Evolutionary conservation across 1,284 basidiomycete genomes (phyloP).

Genomic region (Prillingera fragicola): DNA sequence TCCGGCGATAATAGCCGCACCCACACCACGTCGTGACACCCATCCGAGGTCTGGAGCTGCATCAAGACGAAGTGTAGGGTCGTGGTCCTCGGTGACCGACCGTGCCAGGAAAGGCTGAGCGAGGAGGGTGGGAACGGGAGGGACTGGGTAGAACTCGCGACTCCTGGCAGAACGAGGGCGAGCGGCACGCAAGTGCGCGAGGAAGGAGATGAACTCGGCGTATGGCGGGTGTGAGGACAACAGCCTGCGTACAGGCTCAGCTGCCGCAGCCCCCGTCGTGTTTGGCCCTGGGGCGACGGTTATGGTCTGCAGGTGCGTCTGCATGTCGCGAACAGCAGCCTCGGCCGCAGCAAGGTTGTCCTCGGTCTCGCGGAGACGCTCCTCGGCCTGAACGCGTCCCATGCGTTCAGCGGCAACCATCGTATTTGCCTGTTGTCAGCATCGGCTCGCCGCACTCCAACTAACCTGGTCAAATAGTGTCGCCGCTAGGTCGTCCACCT

Average conservation of each 20-base stretch:
- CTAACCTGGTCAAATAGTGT: constrained; percentile 64
- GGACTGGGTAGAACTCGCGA: constrained; percentile 49
- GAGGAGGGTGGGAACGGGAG: constrained; percentile 64
- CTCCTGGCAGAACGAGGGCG: constrained; percentile 50
- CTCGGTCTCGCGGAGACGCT: constrained; percentile 75
- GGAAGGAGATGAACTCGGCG: constrained; percentile 76
- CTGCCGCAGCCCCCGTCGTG: neutral
- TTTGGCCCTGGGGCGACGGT: constrained; percentile 8
- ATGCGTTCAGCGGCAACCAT: constrained; percentile 91
- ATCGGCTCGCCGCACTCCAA: constrained; percentile 1
- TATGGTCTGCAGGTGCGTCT: constrained; percentile 72
- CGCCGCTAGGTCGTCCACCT: constrained; percentile 88
- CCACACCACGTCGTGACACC: constrained; percentile 81
- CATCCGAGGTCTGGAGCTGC: constrained; percentile 91
- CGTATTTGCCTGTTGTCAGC: constrained; percentile 68
- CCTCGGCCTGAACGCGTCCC: constrained; percentile 67
- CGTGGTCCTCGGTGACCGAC: constrained; percentile 80
- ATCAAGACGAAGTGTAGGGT: constrained; percentile 86
- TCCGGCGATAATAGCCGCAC: constrained; percentile 77
- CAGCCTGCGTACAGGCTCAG: constrained; percentile 46
- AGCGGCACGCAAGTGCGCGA: constrained; percentile 70
- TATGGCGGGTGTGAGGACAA: constrained; percentile 71
- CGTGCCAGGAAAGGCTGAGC: constrained; percentile 79
- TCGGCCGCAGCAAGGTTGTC: constrained; percentile 74
- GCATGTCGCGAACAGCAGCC: constrained; percentile 76